Conservation (phyloP, 169 alveolate genomes). For the Pseudocohnilembus persalinus region DNA sequence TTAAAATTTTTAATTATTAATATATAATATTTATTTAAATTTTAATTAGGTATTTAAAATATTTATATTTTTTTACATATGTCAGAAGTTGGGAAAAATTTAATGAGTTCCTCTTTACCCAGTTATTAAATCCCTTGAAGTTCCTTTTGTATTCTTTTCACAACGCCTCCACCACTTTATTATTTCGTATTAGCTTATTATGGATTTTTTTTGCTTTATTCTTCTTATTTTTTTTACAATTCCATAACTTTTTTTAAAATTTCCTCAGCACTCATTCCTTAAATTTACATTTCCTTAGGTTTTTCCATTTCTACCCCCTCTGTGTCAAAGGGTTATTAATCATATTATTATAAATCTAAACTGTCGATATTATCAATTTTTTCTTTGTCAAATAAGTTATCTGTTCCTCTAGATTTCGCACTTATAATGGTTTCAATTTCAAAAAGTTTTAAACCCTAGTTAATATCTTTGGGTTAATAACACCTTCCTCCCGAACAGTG, state of each 20-base stretch:
- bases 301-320: slow-evolving; percentile 9
- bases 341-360: background rate
- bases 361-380: background rate
- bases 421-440: slow-evolving; percentile 33
- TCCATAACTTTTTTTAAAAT: slow-evolving; percentile 11
- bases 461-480: slow-evolving; percentile 33
- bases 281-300: slow-evolving; percentile 16
- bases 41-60: too few relatives aligned
- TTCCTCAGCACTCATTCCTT: slow-evolving; percentile 6
- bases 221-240: slow-evolving; percentile 3
- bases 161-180: background rate
- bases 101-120: background rate
- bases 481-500: slow-evolving; percentile 46
- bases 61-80: too few relatives aligned
- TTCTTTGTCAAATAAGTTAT: background rate
- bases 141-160: background rate
- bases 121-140: background rate
- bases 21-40: too few relatives aligned
- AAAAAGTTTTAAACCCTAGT: slow-evolving; percentile 25
- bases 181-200: background rate
- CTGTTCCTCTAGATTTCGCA: slow-evolving; percentile 16
- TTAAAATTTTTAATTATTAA: too few relatives aligned
- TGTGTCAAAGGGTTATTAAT: slow-evolving; percentile 13
- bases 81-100: background rate
- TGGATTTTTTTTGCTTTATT: too few relatives aligned